phyloP scores from a whole-genome alignment of 2,329 filamentous ascomycete genomes.

The Diaporthe sp. region DNA sequence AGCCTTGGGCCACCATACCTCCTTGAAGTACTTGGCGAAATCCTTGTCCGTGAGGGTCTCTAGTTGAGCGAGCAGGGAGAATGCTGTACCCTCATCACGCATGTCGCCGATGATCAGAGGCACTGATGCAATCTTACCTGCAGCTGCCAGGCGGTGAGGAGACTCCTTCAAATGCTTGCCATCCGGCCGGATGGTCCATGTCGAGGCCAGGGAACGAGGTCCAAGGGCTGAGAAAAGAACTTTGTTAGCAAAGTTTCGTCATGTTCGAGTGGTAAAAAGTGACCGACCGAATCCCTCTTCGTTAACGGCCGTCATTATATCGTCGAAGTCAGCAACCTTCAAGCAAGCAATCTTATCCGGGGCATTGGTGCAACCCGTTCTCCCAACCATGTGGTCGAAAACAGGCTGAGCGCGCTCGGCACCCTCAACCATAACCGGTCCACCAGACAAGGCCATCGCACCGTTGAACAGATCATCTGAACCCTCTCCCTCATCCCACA shows the following conservation, averaged over 20 bases:
- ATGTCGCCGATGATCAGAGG: background rate
- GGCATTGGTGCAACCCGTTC: background rate
- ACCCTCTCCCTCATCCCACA: slow-evolving; percentile 1
- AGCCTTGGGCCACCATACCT: background rate
- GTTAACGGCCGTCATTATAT: background rate
- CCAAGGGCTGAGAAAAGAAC: background rate
- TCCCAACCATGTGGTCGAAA: background rate
- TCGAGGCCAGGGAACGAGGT: background rate
- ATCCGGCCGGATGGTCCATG: background rate
- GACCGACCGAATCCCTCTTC: background rate
- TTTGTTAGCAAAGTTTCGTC: background rate
- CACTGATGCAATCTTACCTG: background rate
- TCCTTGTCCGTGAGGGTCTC: background rate
- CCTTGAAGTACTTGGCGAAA: slow-evolving; percentile 7
- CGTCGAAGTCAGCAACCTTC: background rate
- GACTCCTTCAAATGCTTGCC: slow-evolving; percentile 4
- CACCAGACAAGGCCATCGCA: background rate
- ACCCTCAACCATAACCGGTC: slow-evolving; percentile 2
- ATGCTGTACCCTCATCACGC: background rate
- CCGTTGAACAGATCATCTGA: background rate
- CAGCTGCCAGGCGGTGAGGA: background rate
- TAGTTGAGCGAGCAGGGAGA: background rate
- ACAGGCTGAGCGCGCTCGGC: background rate
- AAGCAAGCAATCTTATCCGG: background rate
- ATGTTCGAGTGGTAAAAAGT: background rate